Percentiles rank a stretch among this genome's conserved stretches.
phyloP scores from a whole-genome alignment of 495 filamentous ascomycete species.

The Letharia lupina region DNA sequence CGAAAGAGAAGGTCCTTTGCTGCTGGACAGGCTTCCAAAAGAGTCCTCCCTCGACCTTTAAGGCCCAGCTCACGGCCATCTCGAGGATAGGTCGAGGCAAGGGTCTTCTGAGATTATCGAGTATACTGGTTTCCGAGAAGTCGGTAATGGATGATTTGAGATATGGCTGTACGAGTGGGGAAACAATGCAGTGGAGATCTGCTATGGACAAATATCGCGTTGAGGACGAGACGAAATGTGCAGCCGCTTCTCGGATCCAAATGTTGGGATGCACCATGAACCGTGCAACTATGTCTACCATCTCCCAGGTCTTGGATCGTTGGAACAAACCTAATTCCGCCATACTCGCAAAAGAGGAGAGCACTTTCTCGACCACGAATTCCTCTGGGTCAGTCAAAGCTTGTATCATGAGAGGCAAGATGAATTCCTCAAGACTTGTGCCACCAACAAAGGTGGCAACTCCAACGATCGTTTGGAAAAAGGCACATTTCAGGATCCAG shows the following conservation, averaged over 20 bases:
- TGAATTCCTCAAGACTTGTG: conserved; percentile 85
- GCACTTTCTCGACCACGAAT: conserved; percentile 82
- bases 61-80: conserved; percentile 76
- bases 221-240: conserved; percentile 69
- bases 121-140: conserved; percentile 62
- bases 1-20: conserved; percentile 57
- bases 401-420: conserved; percentile 92
- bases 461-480: conserved; percentile 90
- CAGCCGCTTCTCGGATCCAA: conserved; percentile 88
- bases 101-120: conserved; percentile 78
- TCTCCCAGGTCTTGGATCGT: conserved; percentile 74
- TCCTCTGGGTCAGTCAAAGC: conserved; percentile 95
- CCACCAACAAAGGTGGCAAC: conserved; percentile 86
- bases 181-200: conserved; percentile 72
- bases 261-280: conserved; percentile 90
- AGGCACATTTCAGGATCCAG: conserved; percentile 94
- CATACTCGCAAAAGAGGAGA: conserved; percentile 83
- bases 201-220: conserved; percentile 70
- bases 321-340: conserved; percentile 82
- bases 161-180: conserved; percentile 71
- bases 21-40: conserved; percentile 77
- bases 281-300: conserved; percentile 68
- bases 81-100: conserved; percentile 75
- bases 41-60: conserved; percentile 62
- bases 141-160: conserved; percentile 58